Conservation (phyloP, 2,329 filamentous ascomycete species). For the Diaporthe sp. region DNA sequence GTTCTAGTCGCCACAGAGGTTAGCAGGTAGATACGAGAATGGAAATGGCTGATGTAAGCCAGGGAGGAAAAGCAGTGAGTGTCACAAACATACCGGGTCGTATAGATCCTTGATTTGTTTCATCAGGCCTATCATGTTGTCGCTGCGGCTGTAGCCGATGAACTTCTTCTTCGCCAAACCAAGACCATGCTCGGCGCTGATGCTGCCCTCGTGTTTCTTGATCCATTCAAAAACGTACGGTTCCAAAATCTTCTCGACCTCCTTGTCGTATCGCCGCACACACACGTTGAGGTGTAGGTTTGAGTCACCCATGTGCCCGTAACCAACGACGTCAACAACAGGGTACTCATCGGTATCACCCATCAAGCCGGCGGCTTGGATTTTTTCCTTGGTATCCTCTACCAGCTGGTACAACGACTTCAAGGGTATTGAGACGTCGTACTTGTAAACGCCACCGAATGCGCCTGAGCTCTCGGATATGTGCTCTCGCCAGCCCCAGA, state of each 20-base stretch:
- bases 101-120: conserved; percentile 94
- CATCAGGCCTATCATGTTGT: conserved; percentile 92
- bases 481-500: conserved; percentile 96
- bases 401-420: conserved; percentile 90
- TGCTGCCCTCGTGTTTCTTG: conserved; percentile 86
- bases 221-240: conserved; percentile 99
- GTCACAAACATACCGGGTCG: conserved; percentile 80
- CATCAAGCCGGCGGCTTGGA: conserved; percentile 81
- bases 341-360: conserved; percentile 82
- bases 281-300: conserved; percentile 96
- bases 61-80: conserved; percentile 38
- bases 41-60: background rate
- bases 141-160: conserved; percentile 91
- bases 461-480: conserved; percentile 91
- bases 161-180: conserved; percentile 96
- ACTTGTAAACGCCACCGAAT: conserved; percentile 97
- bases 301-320: conserved; percentile 97
- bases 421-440: conserved; percentile 95
- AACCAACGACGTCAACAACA: conserved; percentile 92
- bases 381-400: conserved; percentile 82
- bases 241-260: conserved; percentile 89
- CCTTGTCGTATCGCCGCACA: conserved; percentile 85
- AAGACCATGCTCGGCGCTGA: conserved; percentile 96
- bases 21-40: background rate
- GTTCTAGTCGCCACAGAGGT: conserved; percentile 69